Evolutionary conservation across 2,329 filamentous ascomycete genomes (phyloP).

Genomic region (Venturiaceae sp.): DNA sequence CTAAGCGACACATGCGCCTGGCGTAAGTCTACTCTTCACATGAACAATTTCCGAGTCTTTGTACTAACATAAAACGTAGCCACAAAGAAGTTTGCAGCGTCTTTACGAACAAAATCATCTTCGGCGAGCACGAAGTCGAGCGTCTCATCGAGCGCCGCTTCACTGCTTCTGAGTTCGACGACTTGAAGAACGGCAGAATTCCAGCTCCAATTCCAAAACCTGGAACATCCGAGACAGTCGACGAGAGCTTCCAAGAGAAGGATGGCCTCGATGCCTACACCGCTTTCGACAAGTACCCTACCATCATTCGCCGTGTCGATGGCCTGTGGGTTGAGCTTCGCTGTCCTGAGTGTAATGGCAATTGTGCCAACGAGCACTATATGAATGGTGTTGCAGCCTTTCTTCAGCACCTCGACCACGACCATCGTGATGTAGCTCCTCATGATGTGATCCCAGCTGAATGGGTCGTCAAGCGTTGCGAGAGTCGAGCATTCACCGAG

Average conservation of each 20-base stretch:
- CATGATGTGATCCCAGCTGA: background rate
- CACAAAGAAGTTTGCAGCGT: background rate
- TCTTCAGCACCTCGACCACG: background rate
- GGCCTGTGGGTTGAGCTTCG: slow-evolving; percentile 2
- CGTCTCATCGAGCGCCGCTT: background rate
- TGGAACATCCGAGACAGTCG: background rate
- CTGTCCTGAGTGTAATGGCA: background rate
- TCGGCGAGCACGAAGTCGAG: background rate
- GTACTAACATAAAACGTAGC: no score
- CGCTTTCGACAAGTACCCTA: background rate
- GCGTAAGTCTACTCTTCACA: no score
- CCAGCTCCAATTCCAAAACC: background rate
- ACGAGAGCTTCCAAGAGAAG: background rate
- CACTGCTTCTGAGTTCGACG: background rate
- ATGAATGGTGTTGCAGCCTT: background rate
- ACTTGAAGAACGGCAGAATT: background rate
- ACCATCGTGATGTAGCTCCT: background rate
- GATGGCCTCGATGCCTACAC: background rate
- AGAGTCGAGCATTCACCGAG: background rate
- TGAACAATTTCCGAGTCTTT: no score
- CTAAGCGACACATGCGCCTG: background rate
- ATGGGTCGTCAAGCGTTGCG: background rate
- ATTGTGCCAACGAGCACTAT: background rate
- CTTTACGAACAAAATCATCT: background rate
- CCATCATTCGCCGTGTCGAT: background rate